phyloP scores from a whole-genome alignment of 2,329 filamentous ascomycete genomes.

The Ascomycota sp. region DNA sequence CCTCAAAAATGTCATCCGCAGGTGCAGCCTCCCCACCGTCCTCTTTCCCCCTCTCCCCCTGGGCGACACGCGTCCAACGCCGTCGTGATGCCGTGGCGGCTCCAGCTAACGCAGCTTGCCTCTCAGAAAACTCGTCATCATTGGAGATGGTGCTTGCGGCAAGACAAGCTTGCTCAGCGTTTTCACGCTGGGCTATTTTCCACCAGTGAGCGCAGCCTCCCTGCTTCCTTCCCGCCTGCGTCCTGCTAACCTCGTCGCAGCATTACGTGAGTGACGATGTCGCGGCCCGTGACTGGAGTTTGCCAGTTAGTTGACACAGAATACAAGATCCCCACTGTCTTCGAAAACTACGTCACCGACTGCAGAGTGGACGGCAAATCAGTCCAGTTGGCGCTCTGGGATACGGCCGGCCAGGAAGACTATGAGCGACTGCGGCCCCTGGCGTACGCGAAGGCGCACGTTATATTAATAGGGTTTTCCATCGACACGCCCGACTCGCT shows the following conservation, averaged over 20 bases:
- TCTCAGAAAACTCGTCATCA: conserved; percentile 80
- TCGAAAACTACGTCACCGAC: conserved; percentile 98
- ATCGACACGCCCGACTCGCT: conserved; percentile 89
- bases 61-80: too few relatives aligned
- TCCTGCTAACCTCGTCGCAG: conserved; percentile 20
- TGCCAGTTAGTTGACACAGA: conserved; percentile 5
- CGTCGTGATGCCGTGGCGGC: too few relatives aligned
- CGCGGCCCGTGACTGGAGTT: conserved; percentile 1
- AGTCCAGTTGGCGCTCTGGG: conserved; percentile 95
- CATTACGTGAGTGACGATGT: conserved; percentile 30
- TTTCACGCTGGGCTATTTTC: conserved; percentile 94
- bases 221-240: too few relatives aligned
- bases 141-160: conserved; percentile 91
- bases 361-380: conserved; percentile 95
- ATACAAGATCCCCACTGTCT: conserved; percentile 68
- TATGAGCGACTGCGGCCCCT: too few relatives aligned
- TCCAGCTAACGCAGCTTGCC: too few relatives aligned
- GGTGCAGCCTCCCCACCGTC: conserved; percentile 21
- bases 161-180: conserved; percentile 96
- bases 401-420: conserved; percentile 98
- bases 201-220: conserved; percentile 86
- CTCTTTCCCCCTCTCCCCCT: conserved; percentile 1
- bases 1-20: conserved; percentile 41
- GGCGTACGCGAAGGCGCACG: conserved; percentile 92
- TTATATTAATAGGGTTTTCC: conserved; percentile 89